Conservation (phyloP, 1,139 yeast genomes). For the Yamadazyma jaroonii region DNA sequence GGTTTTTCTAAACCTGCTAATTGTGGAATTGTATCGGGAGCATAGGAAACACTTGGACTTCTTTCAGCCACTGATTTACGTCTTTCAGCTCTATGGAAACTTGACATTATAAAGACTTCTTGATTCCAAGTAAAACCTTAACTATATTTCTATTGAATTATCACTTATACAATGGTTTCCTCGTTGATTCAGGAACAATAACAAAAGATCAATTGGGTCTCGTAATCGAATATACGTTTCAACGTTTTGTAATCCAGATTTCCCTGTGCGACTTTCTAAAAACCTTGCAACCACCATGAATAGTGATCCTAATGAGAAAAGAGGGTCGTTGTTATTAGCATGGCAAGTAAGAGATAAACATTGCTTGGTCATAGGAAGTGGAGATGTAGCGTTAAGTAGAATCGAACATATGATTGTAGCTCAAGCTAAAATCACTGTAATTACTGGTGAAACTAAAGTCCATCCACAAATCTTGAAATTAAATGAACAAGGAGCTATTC, state of each 20-base stretch:
- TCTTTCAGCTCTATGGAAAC: slow-evolving; percentile 34
- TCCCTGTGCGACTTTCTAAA: slow-evolving; percentile 1
- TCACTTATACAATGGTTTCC: too few species aligned
- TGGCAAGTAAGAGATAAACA: slow-evolving; percentile 68
- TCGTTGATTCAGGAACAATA: too few species aligned
- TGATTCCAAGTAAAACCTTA: neutral
- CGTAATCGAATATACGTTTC: too few species aligned
- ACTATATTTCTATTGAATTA: neutral
- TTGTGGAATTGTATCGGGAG: slow-evolving; percentile 69
- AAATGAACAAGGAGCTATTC: slow-evolving; percentile 39
- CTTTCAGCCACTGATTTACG: slow-evolving; percentile 75
- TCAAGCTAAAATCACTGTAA: slow-evolving; percentile 65
- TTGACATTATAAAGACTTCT: slow-evolving; percentile 1
- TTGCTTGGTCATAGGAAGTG: slow-evolving; percentile 76
- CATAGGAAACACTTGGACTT: slow-evolving; percentile 56
- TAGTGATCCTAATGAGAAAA: slow-evolving; percentile 16
- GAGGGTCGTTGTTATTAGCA: slow-evolving; percentile 65
- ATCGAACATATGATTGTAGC: slow-evolving; percentile 66
- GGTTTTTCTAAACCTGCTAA: slow-evolving; percentile 77
- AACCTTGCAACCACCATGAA: neutral
- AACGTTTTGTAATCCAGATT: slow-evolving; percentile 1
- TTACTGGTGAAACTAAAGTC: slow-evolving; percentile 46
- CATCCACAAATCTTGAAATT: slow-evolving; percentile 45
- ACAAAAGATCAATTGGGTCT: too few species aligned
- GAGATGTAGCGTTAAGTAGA: slow-evolving; percentile 77